Evolutionary conservation across 2,329 filamentous ascomycete genomes (phyloP).

Genomic region (Hymenoscyphus albidus): DNA sequence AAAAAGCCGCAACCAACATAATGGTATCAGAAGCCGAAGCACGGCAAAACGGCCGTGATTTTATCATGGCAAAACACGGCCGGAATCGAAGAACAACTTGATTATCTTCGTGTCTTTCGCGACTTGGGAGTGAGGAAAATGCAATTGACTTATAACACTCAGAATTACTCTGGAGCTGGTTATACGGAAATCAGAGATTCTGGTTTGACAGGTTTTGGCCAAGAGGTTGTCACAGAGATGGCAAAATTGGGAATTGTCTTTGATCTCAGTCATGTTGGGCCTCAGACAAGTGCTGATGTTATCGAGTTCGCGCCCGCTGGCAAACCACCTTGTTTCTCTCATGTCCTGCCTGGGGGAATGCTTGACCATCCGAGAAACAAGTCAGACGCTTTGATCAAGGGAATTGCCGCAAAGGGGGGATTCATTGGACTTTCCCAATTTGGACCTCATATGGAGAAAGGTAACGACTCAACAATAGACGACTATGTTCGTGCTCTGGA

Average conservation of each 20-base stretch:
- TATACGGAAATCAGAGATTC: constrained; percentile 39
- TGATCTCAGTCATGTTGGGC: constrained; percentile 36
- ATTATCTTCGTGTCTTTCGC: constrained; percentile 40
- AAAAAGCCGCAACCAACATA: not conserved
- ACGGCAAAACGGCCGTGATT: constrained; percentile 38
- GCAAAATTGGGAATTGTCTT: constrained; percentile 37
- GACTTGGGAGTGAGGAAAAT: constrained; percentile 41
- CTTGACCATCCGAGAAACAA: constrained; percentile 40
- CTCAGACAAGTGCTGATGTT: constrained; percentile 36
- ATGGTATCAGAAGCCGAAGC: constrained; percentile 36
- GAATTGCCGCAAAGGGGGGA: constrained; percentile 37
- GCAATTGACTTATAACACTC: constrained; percentile 43
- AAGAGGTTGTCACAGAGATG: constrained; percentile 18
- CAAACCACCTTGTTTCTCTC: constrained; percentile 41
- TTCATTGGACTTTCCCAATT: constrained; percentile 41
- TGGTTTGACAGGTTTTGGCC: constrained; percentile 38
- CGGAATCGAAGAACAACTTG: constrained; percentile 39
- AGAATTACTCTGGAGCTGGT: constrained; percentile 41
- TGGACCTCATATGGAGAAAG: constrained; percentile 39
- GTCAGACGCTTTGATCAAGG: constrained; percentile 37
- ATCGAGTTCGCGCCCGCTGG: constrained; percentile 37
- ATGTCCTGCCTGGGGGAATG: constrained; percentile 37
- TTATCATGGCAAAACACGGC: constrained; percentile 42
- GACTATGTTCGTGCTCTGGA: constrained; percentile 33
- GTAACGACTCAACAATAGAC: constrained; percentile 41